These are phyloP conservation scores for Camellia granthamiana DNA, from an alignment of 148 eudicot species.

Conservation along the genomic window DNA sequence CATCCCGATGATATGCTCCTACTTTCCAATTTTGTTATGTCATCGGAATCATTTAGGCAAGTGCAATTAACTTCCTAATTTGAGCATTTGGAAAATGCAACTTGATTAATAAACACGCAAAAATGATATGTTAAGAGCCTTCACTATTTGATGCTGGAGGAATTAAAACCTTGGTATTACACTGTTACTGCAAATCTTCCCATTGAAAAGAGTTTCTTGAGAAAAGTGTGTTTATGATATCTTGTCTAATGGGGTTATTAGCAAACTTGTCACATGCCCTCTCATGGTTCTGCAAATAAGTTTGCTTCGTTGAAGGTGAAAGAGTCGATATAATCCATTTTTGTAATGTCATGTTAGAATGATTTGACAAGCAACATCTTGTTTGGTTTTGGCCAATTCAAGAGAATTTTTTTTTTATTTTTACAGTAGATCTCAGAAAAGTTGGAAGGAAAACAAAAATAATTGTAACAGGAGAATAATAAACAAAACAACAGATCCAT, in stretches of 20 bases:
- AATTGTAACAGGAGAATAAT: neutral
- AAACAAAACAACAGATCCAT: neutral
- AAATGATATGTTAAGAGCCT: neutral
- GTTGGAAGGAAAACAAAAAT: neutral
- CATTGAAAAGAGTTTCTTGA: too few relatives aligned
- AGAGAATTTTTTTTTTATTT: neutral
- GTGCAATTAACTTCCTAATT: conserved; percentile 21
- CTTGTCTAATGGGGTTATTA: neutral
- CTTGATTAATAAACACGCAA: neutral
- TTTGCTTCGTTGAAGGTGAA: neutral
- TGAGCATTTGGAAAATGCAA: neutral
- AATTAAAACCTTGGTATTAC: too few relatives aligned
- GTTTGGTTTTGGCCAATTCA: neutral
- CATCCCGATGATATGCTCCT: conserved; percentile 98
- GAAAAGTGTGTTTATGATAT: neutral
- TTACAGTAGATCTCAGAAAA: neutral
- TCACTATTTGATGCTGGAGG: neutral
- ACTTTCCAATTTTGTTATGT: conserved; percentile 87
- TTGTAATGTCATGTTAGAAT: neutral
- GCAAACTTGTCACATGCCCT: neutral
- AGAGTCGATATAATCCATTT: neutral
- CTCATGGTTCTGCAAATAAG: neutral
- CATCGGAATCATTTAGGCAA: conserved; percentile 93
- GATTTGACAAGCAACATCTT: neutral
- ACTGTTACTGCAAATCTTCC: too few relatives aligned